Base-by-base conservation (phyloP, 176 grass and related monocot genomes). In the Aegilops speltoides region DNA sequence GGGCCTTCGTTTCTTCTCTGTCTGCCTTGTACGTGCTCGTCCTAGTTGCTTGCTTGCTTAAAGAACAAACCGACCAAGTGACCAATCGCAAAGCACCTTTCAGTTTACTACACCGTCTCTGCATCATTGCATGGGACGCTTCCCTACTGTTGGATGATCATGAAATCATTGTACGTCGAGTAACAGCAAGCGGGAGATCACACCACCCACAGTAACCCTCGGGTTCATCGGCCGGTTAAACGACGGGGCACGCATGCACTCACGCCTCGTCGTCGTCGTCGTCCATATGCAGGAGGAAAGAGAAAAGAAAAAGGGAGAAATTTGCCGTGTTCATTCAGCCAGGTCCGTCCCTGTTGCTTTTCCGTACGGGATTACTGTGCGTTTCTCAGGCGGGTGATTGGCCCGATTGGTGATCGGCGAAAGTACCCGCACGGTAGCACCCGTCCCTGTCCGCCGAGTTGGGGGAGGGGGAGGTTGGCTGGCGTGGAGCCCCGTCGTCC, bases 361-460 rank as follows among this genome's bases (percentile, higher is more conserved):
- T 13, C 41, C 66, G 71, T 48, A 40, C 64, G 82, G 68, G 68
- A 43, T 43, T 11, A 33, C 46, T 34, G 70, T 6, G 4, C 24
- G 16, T n/a, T 1, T 22, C 17, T 10, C 3, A 36, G 87, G 34
- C 52, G 75, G 29, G 76, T 64, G 87, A 74, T 89, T 80, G 82
- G 81, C 31, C 32, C 23, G 3, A 68, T n/a, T 8, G 82, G 82
- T 76, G 77, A 81, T 75, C 11, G 68, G 50, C 56, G 20, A 12
- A 79, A 72, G 81, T 22, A 40, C 62, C 1, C 37, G 16, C 66
- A 19, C 52, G 19, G 19, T 9, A 59, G 56, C 77, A 28, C 7
- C 15, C 60, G 72, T 86, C 79, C 67, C 54, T 80, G 57, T 84
- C 41, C 31, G 6, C 8, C 83, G 15, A 78, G 63, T 40, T 82